Evolutionary conservation across 371 early-diverging fungal genomes (phyloP), one percentile per base, ranked within the genome.

Genomic region (Mucor mucedo): DNA sequence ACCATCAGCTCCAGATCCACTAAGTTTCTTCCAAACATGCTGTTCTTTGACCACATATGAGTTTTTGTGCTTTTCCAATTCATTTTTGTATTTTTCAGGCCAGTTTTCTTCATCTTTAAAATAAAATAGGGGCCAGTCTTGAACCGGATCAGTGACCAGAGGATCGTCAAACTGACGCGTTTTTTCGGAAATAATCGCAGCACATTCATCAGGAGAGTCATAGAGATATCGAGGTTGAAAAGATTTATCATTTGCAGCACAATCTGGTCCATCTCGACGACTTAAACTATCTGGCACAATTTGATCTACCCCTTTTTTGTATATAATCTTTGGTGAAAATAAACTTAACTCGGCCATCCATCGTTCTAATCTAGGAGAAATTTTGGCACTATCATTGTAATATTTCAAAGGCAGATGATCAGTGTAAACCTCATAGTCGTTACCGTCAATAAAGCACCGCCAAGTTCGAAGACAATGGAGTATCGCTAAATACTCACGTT

Each of bases 401-500:
- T 66, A 71, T 50, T 68, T 39, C 3, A 77, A n/a, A 8, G 71
- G 69, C 2, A 55, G 28, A 41, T 77, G 78, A 56, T 77, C 71
- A 0, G 72, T 64, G 10, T 61, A 66, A 10, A 76, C 59, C 27
- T 47, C 28, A 32, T 68, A 72, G 0, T 52, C 62, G 2, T 41
- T 54, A 7, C 74, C 70, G 3, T 73, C 68, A 39, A 73, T 54
- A 10, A 70, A 73, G 21, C 70, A 71, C 0, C 78, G 65, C 80
- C 77, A 78, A 0, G 66, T 52, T 8, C 65, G 6, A 13, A 76
- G 54, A 0, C 69, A 71, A 55, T 70, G 68, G 0, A 79, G 21
- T 5, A 78, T 71, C 13, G 66, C 77, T 0, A 75, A 56, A 1
- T 78, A 42, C 56, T 77, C 80, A 9, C 68, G 61, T 30, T 78